A percentile compares a stretch with the other conserved stretches of the same genome.
Evolutionary conservation across 1,139 yeast species (phyloP).

Genomic region (Keqinozyma sinolaborantium): DNA sequence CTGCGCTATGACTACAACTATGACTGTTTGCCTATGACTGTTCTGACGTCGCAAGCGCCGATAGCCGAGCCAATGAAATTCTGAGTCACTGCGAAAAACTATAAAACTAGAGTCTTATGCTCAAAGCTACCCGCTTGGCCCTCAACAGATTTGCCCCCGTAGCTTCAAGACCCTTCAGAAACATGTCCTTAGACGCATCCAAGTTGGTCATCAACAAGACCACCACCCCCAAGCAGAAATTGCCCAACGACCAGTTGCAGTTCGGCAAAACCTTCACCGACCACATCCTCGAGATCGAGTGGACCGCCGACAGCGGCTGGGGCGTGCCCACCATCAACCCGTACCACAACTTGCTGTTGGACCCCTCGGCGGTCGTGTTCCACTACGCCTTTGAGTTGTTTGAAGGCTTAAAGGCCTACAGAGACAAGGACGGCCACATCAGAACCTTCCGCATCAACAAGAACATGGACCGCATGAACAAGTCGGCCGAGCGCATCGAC

Average conservation of each 20-base stretch:
- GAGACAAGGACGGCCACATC: slow-evolving; percentile 61
- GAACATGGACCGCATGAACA: slow-evolving; percentile 90
- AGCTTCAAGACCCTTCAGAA: slow-evolving; percentile 2
- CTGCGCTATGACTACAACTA: too few relatives aligned
- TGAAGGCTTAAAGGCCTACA: slow-evolving; percentile 95
- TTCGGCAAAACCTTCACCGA: slow-evolving; percentile 88
- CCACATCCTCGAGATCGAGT: slow-evolving; percentile 86
- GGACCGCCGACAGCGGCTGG: slow-evolving; percentile 84
- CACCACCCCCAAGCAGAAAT: slow-evolving; percentile 56
- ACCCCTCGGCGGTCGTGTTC: slow-evolving; percentile 85
- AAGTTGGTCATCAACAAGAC: slow-evolving; percentile 60
- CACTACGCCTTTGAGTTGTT: slow-evolving; percentile 95
- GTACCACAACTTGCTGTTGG: slow-evolving; percentile 68
- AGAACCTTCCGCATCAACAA: slow-evolving; percentile 87
- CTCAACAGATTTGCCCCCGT: neutral
- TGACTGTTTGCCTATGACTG: too few relatives aligned
- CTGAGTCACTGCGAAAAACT: too few relatives aligned
- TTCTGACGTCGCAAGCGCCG: too few relatives aligned
- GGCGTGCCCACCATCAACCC: slow-evolving; percentile 80
- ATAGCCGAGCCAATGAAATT: too few relatives aligned
- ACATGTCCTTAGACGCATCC: slow-evolving; percentile 56
- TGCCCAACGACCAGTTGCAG: slow-evolving; percentile 71
- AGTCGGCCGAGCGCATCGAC: slow-evolving; percentile 81
- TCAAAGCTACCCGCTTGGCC: neutral
- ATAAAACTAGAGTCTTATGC: too few relatives aligned